Conservation (phyloP, 768 basidiomycete genomes). For the Fistulinella prunicolor region DNA sequence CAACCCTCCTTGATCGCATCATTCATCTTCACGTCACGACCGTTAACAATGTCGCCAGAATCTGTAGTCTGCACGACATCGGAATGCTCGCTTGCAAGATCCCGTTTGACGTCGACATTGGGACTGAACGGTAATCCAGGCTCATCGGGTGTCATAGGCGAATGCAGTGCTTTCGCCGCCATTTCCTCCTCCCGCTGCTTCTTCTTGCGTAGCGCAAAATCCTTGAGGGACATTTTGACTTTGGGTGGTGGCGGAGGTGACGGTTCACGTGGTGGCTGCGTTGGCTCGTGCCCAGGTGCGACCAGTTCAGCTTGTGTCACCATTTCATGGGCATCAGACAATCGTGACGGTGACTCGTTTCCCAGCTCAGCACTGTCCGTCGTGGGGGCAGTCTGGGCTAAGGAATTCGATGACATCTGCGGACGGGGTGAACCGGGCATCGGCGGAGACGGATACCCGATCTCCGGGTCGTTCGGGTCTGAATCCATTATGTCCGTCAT, state of each 20-base stretch:
- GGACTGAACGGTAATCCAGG: slow-evolving; percentile 21
- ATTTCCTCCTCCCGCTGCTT: slow-evolving; percentile 48
- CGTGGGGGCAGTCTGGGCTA: background rate
- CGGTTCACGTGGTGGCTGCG: slow-evolving; percentile 10
- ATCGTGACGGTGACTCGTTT: background rate
- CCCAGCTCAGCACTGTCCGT: background rate
- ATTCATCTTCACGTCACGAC: slow-evolving; percentile 11
- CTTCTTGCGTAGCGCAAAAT: slow-evolving; percentile 55
- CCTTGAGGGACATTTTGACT: slow-evolving; percentile 54
- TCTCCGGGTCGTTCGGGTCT: background rate
- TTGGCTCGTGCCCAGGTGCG: slow-evolving; percentile 5
- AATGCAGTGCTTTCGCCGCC: slow-evolving; percentile 27
- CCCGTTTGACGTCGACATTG: slow-evolving; percentile 10
- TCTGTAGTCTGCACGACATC: background rate
- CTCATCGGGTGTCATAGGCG: slow-evolving; percentile 19
- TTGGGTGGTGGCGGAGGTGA: slow-evolving; percentile 43
- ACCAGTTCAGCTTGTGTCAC: slow-evolving; percentile 9
- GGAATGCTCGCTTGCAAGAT: slow-evolving; percentile 11
- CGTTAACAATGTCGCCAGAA: background rate
- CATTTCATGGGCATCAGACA: slow-evolving; percentile 2
- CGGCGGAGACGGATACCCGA: background rate
- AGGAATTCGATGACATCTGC: background rate
- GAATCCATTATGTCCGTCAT: background rate
- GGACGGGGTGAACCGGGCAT: background rate
- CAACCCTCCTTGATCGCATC: slow-evolving; percentile 3